phyloP scores from a whole-genome alignment of 345 rosid genomes.

The Lumnitzera littorea region DNA sequence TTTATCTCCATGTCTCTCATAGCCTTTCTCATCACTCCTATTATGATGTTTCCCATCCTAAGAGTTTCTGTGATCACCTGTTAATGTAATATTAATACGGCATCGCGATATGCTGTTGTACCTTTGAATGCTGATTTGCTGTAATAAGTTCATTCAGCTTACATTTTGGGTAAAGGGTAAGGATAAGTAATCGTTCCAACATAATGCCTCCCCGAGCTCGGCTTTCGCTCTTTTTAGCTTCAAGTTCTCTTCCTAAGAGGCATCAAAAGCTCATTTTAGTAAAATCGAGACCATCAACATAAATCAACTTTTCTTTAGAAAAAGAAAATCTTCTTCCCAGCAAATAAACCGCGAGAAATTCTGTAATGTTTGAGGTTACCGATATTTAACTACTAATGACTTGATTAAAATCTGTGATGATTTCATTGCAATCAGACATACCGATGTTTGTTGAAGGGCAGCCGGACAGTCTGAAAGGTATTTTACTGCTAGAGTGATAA shows the following conservation, averaged over 20 bases:
- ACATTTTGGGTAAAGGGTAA: slow-evolving; percentile 83
- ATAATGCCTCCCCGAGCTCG: slow-evolving; percentile 46
- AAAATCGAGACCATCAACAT: too few species aligned
- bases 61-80: slow-evolving; percentile 94
- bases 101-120: neutral
- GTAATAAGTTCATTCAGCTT: slow-evolving; percentile 4
- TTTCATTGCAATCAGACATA: slow-evolving; percentile 13
- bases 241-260: slow-evolving; percentile 70
- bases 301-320: too few species aligned
- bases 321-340: too few species aligned
- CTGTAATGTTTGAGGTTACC: neutral
- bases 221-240: slow-evolving; percentile 62
- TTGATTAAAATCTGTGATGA: neutral
- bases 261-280: neutral
- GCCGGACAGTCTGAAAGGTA: slow-evolving; percentile 78
- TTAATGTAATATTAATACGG: neutral
- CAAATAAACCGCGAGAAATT: too few species aligned
- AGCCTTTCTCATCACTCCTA: slow-evolving; percentile 89
- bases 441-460: slow-evolving; percentile 68
- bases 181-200: slow-evolving; percentile 78
- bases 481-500: slow-evolving; percentile 80
- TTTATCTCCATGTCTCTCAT: slow-evolving; percentile 70
- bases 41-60: slow-evolving; percentile 84
- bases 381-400: neutral
- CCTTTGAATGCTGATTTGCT: too few species aligned